These are phyloP conservation scores for Pseudomicrostroma phylloplanum DNA, from an alignment of 1,284 basidiomycete species.

Conservation along the genomic window DNA sequence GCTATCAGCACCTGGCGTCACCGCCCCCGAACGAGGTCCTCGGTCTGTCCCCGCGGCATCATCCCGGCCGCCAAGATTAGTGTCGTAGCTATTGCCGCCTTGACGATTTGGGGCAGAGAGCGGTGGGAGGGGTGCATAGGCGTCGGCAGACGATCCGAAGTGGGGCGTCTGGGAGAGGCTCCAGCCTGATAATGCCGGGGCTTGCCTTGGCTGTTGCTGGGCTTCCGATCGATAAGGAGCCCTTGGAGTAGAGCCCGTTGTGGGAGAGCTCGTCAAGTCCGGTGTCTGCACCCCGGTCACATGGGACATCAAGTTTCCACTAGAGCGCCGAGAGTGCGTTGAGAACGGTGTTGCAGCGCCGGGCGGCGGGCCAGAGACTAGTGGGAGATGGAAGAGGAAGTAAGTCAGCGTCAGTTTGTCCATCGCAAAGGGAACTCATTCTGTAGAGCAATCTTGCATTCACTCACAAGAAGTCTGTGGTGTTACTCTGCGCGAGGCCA, in stretches of 20 bases:
- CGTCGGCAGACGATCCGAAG: constrained; percentile 6
- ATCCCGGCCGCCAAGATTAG: background rate
- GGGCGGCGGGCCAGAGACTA: no score
- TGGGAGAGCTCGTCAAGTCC: background rate
- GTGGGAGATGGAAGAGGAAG: no score
- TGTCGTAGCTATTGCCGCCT: background rate
- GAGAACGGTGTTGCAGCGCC: no score
- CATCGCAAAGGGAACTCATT: no score
- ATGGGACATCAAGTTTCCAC: no score
- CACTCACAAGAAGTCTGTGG: no score
- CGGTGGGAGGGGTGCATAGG: background rate
- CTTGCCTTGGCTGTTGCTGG: background rate
- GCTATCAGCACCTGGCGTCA: background rate
- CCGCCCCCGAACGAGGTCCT: background rate
- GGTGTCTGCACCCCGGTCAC: no score
- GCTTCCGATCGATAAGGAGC: background rate
- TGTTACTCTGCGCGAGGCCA: no score
- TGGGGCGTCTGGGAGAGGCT: background rate
- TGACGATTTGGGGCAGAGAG: background rate
- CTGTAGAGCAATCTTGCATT: no score
- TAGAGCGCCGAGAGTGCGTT: no score
- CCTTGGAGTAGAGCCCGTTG: background rate
- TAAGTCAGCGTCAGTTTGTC: no score
- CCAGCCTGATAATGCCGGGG: background rate
- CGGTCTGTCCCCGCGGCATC: background rate